Base-by-base conservation (phyloP, 345 rosid species). In the Crucihimalaya himalaica region DNA sequence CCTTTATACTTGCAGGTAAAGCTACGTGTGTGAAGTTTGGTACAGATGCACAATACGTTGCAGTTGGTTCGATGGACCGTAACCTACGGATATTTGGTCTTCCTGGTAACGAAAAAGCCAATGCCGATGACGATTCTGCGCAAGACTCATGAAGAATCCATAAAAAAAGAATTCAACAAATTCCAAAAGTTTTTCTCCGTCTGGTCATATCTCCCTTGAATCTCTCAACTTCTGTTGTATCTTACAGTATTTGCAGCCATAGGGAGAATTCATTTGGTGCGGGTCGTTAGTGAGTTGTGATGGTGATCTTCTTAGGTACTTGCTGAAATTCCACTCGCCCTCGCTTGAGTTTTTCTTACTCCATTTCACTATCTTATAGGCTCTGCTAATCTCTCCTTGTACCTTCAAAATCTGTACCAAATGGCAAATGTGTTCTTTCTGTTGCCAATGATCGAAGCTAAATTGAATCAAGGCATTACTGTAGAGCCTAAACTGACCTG, bases 11-110 rank as follows among this genome's bases (percentile, higher is more conserved):
- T 81, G 74, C 82, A 91, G 96, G 97, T 54, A 87, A 61, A 86
- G 87, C 87, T 35, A 89, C 89, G 5, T 76, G 89, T 50, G 79
- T 84, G 31, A 94, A 88, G 79, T 91, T 89, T 42, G 97, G 98
- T n/a, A 69, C 84, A 0, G 97, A 94, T 81, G 93, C 96, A 16
- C 88, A 83, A 62, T 94, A 87, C 69, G 45, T 91, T 37, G 97
- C 92, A 1, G 96, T 92, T 1, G 96, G 99, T 70, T 89, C 97
- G 2, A 92, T 89, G 99, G 99, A 94, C 74, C 90, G 86, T 58
- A 92, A 89, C 77, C 86, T 92, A 16, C 85, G 93, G 48, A 78
- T 94, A 77, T 92, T 92, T 57, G 97, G 96, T 46, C 78, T 87
- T 68, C 92, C 97, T 13, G 84, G 57, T 18, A 86, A 88, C 6